Percentiles rank a stretch among this genome's conserved stretches.
These are phyloP conservation scores for Teunomyces stri DNA, from an alignment of 805 yeast species.

Conservation along the genomic window DNA sequence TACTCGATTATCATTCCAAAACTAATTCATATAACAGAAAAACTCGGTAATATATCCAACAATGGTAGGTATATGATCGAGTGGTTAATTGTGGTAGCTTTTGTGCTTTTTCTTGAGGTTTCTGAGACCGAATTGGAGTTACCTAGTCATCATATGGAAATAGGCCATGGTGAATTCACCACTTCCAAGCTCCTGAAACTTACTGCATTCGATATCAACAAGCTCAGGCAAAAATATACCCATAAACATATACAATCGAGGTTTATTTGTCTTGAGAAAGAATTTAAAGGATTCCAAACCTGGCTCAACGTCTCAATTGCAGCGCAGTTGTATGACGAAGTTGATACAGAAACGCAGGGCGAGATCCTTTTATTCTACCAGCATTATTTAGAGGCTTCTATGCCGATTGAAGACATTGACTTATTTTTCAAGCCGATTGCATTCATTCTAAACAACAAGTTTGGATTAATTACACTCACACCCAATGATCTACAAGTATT, in stretches of 20 bases:
- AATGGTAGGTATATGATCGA: background rate
- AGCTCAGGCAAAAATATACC: background rate
- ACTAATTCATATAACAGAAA: background rate
- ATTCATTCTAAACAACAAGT: background rate
- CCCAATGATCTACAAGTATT: slow-evolving; percentile 5
- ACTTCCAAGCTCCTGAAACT: background rate
- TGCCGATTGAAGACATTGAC: background rate
- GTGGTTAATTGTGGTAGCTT: background rate
- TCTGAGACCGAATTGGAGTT: background rate
- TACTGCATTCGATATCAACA: background rate
- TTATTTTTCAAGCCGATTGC: background rate
- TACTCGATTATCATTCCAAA: background rate
- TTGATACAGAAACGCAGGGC: background rate
- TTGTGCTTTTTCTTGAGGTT: background rate
- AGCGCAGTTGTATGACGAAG: background rate
- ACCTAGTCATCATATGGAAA: background rate
- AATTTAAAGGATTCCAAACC: background rate
- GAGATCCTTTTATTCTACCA: slow-evolving; percentile 3
- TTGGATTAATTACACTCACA: background rate
- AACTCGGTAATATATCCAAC: background rate
- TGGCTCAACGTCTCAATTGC: background rate
- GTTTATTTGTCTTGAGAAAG: background rate
- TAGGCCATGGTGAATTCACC: background rate
- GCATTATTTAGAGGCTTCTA: background rate
- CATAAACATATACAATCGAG: background rate